Base-by-base conservation (phyloP, 805 yeast genomes). In the Starmera pachycereana region DNA sequence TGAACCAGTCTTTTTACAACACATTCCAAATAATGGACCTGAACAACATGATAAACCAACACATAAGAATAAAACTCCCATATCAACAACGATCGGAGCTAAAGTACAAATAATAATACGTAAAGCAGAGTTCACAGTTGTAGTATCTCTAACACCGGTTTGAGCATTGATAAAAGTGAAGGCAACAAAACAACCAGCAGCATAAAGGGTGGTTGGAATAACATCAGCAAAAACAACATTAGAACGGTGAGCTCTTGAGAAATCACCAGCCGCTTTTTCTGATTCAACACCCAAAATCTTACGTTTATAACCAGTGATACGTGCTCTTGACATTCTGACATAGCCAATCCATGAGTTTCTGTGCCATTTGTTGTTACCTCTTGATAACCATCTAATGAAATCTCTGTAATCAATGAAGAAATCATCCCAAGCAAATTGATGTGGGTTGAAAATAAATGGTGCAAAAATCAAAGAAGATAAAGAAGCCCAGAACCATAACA, bases 401-500 rank as follows among this genome's bases (percentile, higher is more conserved):
- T 87, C 95, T 63, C 96, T 78, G 75, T 92, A 92, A 63, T 92
- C 98, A 60, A 90, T 78, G 66, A 90, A 87, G 76, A 83, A 90
- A 65, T 89, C 97, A 60, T 81, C 84, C 89, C 94, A 82, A 38
- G 96, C 78, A 63, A 89, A 92, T 70, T 92, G 97, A 67, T 90
- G 97, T 37, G 98, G 98, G 67, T 92, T 92, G 77, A 87, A 92
- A 45, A 92, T 58, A 62, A 90, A 88, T 55, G 98, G 98, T 37
- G 97, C 81, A 52, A 87, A 76, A 66, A 87, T 74, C 66, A 92
- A 72, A 4, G 97, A 85, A 37, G 88, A 71, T 52, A 88, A 69
- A 14, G 95, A 82, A 44, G 92, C 81, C 97, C 97, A 92, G 77
- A 92, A 92, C 96, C 97, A 92, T 47, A 90, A 64, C 52, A 92